Evolutionary conservation across 2,329 filamentous ascomycete genomes (phyloP), one percentile per base, ranked within the genome.

Genomic region (Colletotrichum tabaci): DNA sequence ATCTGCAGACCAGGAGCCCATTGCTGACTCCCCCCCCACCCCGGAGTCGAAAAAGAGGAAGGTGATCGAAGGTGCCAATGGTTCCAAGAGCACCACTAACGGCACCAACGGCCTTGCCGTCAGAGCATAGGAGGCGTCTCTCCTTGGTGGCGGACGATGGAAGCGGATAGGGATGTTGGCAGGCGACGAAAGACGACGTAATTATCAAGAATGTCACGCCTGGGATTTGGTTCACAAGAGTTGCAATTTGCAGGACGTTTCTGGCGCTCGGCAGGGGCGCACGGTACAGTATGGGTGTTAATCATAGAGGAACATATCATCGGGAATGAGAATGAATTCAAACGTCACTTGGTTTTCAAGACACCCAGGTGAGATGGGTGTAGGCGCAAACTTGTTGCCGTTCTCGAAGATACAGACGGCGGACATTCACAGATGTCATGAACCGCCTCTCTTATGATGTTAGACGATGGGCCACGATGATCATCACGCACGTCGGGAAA

Each of bases 1-100:
- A 53, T 79, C 89, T 67, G 86, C 87, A 1, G 88, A 90, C 74
- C 80, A 82, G 74, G 84, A 86, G 77, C 77, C 78, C 16, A 76
- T 83, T 30, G 78, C 77, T 15, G 78, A 80, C 73, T 69, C 69
- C 50, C 79, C 79, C 6, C 78, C 77, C 66, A 74, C 76, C 9
- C 63, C 64, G 15, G 73, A 75, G 66, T 42, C 49, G 40, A 77
- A 76, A 72, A 77, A 76, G 71, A 66, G 74, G 42, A 77, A 73
- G 70, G 61, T 66, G 16, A 47, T 69, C 12, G 70, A 70, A 15
- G 71, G 50, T 21, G 21, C 64, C 35, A 73, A 74, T 13, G 73
- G 68, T 16, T 55, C 47, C 35, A 63, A 71, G 15, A 72, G 73
- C 35, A 61, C 44, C 35, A 50, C 18, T n/a, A 56, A 74, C 35